These are phyloP conservation scores for Fistulinella prunicolor DNA, from an alignment of 768 basidiomycete genomes.

Conservation along the genomic window DNA sequence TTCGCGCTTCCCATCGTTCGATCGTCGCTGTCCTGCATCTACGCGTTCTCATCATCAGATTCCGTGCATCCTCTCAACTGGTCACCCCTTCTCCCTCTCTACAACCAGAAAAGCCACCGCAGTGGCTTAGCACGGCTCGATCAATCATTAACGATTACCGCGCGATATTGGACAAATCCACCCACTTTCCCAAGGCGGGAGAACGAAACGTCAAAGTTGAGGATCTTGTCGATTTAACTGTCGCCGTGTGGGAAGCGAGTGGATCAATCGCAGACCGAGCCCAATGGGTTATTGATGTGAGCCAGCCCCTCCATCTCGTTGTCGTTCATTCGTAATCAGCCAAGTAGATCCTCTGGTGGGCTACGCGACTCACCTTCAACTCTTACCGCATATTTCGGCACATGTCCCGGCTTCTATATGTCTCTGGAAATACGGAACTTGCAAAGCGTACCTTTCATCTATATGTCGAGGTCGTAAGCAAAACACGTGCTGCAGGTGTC, in stretches of 20 bases:
- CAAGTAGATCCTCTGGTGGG: slow-evolving; percentile 84
- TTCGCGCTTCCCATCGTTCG: slow-evolving; percentile 74
- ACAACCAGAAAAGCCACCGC: slow-evolving; percentile 34
- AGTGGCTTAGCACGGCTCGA: slow-evolving; percentile 65
- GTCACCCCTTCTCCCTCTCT: slow-evolving; percentile 11
- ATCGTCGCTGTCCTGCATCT: slow-evolving; percentile 69
- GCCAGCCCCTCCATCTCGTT: slow-evolving; percentile 29
- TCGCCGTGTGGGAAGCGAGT: slow-evolving; percentile 77
- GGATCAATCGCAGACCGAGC: slow-evolving; percentile 61
- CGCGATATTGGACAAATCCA: slow-evolving; percentile 61
- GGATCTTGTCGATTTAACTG: slow-evolving; percentile 77
- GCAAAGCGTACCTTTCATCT: slow-evolving; percentile 75
- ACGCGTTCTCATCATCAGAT: slow-evolving; percentile 62
- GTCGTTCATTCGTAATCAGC: background rate
- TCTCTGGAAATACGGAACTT: slow-evolving; percentile 55
- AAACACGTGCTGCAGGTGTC: slow-evolving; percentile 60
- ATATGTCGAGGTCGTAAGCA: slow-evolving; percentile 82
- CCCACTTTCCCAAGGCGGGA: slow-evolving; percentile 79
- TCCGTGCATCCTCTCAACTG: slow-evolving; percentile 26
- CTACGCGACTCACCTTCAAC: slow-evolving; percentile 91
- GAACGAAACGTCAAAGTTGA: slow-evolving; percentile 75
- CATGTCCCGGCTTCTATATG: slow-evolving; percentile 70
- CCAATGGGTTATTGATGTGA: slow-evolving; percentile 79
- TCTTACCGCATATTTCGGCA: slow-evolving; percentile 83
- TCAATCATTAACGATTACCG: slow-evolving; percentile 71